These are phyloP conservation scores for Colletotrichum viniferum DNA, from an alignment of 2,329 filamentous ascomycete species.

Conservation along the genomic window DNA sequence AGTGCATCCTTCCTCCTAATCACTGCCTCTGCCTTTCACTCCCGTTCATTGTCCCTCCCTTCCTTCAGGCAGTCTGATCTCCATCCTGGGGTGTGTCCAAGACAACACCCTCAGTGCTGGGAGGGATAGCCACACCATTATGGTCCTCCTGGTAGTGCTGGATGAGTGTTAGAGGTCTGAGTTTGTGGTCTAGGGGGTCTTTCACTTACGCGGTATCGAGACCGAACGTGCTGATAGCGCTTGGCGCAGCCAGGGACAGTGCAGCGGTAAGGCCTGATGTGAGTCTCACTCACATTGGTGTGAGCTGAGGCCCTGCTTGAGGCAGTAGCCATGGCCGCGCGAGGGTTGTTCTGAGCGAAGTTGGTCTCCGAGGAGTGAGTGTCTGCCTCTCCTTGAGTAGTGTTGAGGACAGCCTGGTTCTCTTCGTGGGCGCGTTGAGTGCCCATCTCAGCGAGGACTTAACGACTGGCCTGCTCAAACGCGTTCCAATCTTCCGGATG, in stretches of 20 bases:
- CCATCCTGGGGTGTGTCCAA: background rate
- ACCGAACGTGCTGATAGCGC: background rate
- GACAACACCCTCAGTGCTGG: background rate
- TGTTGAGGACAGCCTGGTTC: background rate
- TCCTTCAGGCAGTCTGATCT: background rate
- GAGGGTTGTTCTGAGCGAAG: background rate
- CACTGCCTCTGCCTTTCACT: accelerated
- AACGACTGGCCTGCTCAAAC: background rate
- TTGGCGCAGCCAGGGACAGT: background rate
- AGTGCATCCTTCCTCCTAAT: background rate
- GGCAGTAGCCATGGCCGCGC: background rate
- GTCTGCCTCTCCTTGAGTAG: background rate
- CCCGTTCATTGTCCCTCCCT: background rate
- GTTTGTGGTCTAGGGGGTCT: background rate
- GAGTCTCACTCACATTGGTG: background rate
- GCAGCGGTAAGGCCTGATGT: background rate
- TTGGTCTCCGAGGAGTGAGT: background rate
- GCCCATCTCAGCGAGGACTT: background rate
- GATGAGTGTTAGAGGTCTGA: accelerated
- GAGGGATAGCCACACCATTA: background rate
- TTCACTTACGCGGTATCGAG: background rate
- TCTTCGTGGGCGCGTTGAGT: background rate
- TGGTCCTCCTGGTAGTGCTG: background rate
- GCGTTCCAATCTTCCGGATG: background rate
- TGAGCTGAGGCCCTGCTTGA: background rate